Conservation (phyloP, 495 filamentous ascomycete genomes). For the Neurospora sp. region DNA sequence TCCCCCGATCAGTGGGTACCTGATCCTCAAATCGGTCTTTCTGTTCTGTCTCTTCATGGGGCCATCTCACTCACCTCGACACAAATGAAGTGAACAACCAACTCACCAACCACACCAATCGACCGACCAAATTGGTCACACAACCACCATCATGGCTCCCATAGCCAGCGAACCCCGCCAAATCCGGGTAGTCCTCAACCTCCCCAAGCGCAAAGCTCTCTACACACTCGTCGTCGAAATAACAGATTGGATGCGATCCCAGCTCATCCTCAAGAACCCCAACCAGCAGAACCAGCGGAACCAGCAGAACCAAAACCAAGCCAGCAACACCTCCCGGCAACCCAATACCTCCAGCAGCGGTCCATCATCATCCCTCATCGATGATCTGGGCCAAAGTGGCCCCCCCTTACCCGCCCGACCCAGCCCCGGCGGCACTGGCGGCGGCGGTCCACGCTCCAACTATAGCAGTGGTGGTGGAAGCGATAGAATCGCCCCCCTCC, state of each 20-base stretch:
- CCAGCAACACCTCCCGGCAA: background rate
- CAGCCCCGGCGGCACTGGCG: background rate
- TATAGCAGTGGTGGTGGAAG: slow-evolving; percentile 3
- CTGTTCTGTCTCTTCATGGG: background rate
- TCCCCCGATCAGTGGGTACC: background rate
- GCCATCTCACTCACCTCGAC: background rate
- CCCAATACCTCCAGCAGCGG: slow-evolving; percentile 2
- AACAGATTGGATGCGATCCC: slow-evolving; percentile 30
- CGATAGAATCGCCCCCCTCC: slow-evolving; percentile 16
- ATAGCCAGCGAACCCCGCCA: slow-evolving; percentile 34
- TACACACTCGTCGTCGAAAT: slow-evolving; percentile 31
- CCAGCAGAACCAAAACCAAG: background rate
- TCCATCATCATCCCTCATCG: background rate
- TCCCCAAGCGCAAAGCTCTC: slow-evolving; percentile 29
- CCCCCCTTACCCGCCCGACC: background rate
- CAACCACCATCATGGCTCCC: slow-evolving; percentile 28
- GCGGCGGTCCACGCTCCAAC: slow-evolving; percentile 7
- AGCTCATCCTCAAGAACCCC: slow-evolving; percentile 21
- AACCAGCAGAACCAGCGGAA: background rate
- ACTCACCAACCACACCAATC: background rate
- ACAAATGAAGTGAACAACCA: background rate
- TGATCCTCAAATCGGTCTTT: background rate
- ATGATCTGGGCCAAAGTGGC: background rate
- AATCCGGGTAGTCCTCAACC: slow-evolving; percentile 34
- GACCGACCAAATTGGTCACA: background rate